Percentiles rank a stretch among this genome's conserved stretches.
Conservation (phyloP, 805 yeast species). For the Starmerella riodocensis region DNA sequence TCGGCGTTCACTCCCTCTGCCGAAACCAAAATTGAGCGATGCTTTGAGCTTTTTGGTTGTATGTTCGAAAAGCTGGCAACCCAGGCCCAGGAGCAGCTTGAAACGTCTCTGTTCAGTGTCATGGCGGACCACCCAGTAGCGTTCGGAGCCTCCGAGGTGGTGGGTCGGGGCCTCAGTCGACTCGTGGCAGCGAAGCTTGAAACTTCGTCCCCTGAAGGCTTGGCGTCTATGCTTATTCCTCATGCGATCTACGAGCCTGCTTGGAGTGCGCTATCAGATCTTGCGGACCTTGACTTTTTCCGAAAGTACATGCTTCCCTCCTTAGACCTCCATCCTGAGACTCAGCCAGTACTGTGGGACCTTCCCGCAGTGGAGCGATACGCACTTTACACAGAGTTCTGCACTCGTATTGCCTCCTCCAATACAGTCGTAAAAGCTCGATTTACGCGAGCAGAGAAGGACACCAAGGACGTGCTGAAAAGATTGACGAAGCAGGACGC, state of each 20-base stretch:
- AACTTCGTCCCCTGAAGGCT: not conserved
- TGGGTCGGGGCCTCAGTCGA: slow-evolving; percentile 1
- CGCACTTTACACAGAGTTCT: slow-evolving; percentile 13
- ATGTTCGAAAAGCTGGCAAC: not conserved
- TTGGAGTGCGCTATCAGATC: slow-evolving; percentile 1
- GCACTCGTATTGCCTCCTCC: slow-evolving; percentile 3
- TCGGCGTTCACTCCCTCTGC: not conserved
- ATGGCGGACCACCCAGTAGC: not conserved
- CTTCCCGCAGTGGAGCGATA: slow-evolving; percentile 6
- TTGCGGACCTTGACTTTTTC: slow-evolving; percentile 4
- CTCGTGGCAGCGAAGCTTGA: not conserved
- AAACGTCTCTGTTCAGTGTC: not conserved
- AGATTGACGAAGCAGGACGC: slow-evolving; percentile 16
- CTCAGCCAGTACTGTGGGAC: not conserved
- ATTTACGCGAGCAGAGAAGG: slow-evolving; percentile 11
- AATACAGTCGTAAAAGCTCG: slow-evolving; percentile 15
- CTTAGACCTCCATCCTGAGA: slow-evolving; percentile 6
- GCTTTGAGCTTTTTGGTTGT: slow-evolving; percentile 1
- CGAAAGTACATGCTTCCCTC: slow-evolving; percentile 16
- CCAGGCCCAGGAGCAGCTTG: not conserved
- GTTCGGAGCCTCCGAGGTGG: slow-evolving; percentile 2
- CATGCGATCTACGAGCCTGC: slow-evolving; percentile 8
- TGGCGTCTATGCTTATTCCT: not conserved
- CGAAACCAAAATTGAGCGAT: not conserved
- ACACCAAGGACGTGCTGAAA: slow-evolving; percentile 15